These are phyloP conservation scores for Trypanosoma caninum DNA, from an alignment of 208 protist species.

Conservation along the genomic window DNA sequence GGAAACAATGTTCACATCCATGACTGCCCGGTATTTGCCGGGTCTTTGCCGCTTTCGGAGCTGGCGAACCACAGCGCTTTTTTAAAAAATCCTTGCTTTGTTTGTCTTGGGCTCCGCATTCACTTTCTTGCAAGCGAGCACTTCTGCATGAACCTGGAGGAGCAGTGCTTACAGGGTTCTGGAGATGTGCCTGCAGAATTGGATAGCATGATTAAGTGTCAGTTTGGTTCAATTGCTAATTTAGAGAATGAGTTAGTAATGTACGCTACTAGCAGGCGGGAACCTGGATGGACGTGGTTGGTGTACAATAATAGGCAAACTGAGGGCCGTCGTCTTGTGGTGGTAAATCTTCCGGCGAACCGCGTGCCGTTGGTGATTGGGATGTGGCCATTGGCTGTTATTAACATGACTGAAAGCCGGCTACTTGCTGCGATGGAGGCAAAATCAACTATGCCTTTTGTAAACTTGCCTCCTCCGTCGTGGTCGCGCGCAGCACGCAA, in stretches of 20 bases:
- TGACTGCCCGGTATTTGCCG: conserved; percentile 56
- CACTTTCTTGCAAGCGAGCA: conserved; percentile 68
- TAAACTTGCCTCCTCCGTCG: conserved; percentile 13
- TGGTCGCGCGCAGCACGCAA: conserved; percentile 73
- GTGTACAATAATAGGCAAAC: conserved; percentile 36
- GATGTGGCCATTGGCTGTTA: conserved; percentile 77
- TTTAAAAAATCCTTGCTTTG: conserved; percentile 40
- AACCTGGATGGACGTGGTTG: conserved; percentile 64
- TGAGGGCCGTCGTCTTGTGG: conserved; percentile 18
- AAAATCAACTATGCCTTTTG: neutral
- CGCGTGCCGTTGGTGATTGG: conserved; percentile 54
- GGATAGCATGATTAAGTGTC: conserved; percentile 18
- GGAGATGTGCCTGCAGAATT: conserved; percentile 26
- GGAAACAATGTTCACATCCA: conserved; percentile 9
- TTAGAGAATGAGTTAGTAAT: conserved; percentile 34
- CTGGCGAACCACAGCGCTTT: conserved; percentile 44
- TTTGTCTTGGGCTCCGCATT: conserved; percentile 52
- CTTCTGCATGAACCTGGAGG: conserved; percentile 60
- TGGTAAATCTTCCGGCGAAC: conserved; percentile 46
- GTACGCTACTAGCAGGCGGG: conserved; percentile 34
- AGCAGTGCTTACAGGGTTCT: conserved; percentile 22
- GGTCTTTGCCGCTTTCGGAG: conserved; percentile 38
- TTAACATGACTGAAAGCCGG: conserved; percentile 56
- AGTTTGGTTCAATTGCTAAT: conserved; percentile 37
- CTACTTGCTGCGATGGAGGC: conserved; percentile 29